phyloP scores from a whole-genome alignment of 2,329 filamentous ascomycete species.

The Neonectria neomacrospora region DNA sequence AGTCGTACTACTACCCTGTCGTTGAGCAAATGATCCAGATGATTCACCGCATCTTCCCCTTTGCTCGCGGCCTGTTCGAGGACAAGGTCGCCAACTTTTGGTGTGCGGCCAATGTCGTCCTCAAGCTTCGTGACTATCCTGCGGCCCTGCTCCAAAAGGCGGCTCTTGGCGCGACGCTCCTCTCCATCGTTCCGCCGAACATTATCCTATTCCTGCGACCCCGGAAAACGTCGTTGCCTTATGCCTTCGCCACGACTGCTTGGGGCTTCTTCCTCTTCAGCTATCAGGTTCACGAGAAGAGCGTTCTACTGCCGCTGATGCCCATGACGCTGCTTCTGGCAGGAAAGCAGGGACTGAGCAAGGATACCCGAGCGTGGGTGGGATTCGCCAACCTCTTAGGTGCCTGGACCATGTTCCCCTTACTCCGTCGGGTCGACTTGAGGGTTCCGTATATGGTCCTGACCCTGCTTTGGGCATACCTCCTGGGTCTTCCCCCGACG shows the following conservation, averaged over 20 bases:
- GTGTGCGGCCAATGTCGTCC: slow-evolving; percentile 89
- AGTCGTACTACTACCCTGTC: slow-evolving; percentile 78
- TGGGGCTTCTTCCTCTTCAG: slow-evolving; percentile 99
- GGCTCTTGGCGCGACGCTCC: slow-evolving; percentile 79
- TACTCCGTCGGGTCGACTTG: slow-evolving; percentile 86
- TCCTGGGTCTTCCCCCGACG: slow-evolving; percentile 86
- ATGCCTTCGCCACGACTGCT: slow-evolving; percentile 83
- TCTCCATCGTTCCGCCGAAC: slow-evolving; percentile 82
- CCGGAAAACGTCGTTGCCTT: slow-evolving; percentile 78
- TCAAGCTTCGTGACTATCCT: slow-evolving; percentile 85
- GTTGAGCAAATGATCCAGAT: slow-evolving; percentile 84
- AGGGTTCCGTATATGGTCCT: slow-evolving; percentile 86
- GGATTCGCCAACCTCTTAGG: slow-evolving; percentile 94
- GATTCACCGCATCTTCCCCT: slow-evolving; percentile 93
- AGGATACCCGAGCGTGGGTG: slow-evolving; percentile 85
- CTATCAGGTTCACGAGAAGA: slow-evolving; percentile 99
- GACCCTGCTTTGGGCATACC: slow-evolving; percentile 88
- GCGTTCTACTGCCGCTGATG: slow-evolving; percentile 88
- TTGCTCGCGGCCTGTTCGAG: slow-evolving; percentile 94
- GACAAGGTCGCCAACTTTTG: slow-evolving; percentile 99
- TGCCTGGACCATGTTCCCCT: slow-evolving; percentile 92
- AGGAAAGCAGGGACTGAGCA: slow-evolving; percentile 79
- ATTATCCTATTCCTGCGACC: slow-evolving; percentile 82
- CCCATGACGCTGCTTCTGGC: slow-evolving; percentile 92
- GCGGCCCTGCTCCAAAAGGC: slow-evolving; percentile 77